phyloP scores from a whole-genome alignment of 345 rosid species.

The Murraya koenigii region DNA sequence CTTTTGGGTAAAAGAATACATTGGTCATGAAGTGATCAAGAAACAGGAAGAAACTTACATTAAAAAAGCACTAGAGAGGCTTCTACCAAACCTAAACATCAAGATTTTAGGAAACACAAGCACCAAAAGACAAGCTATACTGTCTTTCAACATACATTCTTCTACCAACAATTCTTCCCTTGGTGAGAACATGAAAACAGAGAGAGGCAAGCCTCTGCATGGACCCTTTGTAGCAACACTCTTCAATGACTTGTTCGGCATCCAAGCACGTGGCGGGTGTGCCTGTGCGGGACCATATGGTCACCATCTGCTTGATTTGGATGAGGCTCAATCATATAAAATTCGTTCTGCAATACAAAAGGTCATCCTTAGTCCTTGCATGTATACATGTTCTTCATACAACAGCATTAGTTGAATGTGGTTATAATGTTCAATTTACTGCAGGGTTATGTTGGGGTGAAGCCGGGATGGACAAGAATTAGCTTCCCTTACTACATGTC shows the following conservation, averaged over 20 bases:
- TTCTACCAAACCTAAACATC: conserved; percentile 39
- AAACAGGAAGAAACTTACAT: conserved; percentile 37
- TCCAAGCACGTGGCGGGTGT: conserved; percentile 33
- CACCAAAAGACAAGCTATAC: conserved; percentile 35
- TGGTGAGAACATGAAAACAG: neutral
- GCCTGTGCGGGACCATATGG: conserved; percentile 67
- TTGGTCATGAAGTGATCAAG: conserved; percentile 32
- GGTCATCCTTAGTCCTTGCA: conserved; percentile 7
- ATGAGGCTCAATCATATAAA: conserved; percentile 24
- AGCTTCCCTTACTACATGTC: conserved; percentile 72
- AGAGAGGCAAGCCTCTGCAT: conserved; percentile 49
- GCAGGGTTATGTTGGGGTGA: conserved; percentile 41
- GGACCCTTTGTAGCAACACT: conserved; percentile 53
- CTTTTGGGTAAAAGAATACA: conserved; percentile 54
- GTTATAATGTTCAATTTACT: conserved; percentile 3
- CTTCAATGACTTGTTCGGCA: conserved; percentile 61
- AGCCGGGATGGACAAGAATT: conserved; percentile 45
- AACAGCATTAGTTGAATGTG: neutral
- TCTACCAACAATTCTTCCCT: conserved; percentile 28
- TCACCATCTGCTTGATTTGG: conserved; percentile 39
- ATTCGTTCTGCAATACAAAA: conserved; percentile 37
- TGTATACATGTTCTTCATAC: neutral
- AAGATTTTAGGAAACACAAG: conserved; percentile 41
- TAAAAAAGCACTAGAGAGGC: conserved; percentile 37
- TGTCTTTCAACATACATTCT: conserved; percentile 47